Conservation (phyloP, 2,329 filamentous ascomycete genomes). For the Moelleriella libera region DNA sequence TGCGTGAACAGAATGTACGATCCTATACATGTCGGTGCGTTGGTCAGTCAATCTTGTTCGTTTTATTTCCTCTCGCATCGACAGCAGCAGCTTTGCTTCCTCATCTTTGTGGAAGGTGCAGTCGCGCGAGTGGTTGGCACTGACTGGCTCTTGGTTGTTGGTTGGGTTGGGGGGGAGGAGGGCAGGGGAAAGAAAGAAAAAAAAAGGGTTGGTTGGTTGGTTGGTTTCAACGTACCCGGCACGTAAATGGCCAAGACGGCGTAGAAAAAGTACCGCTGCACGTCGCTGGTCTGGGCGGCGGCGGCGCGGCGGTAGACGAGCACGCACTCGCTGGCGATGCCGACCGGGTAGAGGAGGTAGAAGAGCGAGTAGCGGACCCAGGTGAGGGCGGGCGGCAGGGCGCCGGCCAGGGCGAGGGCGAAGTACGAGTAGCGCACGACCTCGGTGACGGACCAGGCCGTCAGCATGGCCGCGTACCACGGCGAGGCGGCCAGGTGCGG, state of each 20-base stretch:
- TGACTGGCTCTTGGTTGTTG: neutral
- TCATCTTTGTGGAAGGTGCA: too few species aligned
- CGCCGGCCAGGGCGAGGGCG: slow-evolving; percentile 51
- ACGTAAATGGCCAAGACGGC: slow-evolving; percentile 61
- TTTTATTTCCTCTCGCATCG: too few species aligned
- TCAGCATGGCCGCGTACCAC: slow-evolving; percentile 63
- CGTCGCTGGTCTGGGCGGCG: slow-evolving; percentile 18
- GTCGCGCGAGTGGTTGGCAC: too few species aligned
- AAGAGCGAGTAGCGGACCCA: slow-evolving; percentile 92
- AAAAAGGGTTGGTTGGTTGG: neutral
- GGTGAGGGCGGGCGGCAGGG: slow-evolving; percentile 50
- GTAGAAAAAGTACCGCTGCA: slow-evolving; percentile 45
- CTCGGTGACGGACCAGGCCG: slow-evolving; percentile 84
- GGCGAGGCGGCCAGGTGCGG: slow-evolving; percentile 46
- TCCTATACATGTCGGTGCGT: slow-evolving; percentile 25
- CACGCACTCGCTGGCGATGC: slow-evolving; percentile 76
- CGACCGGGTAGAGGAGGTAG: slow-evolving; percentile 81
- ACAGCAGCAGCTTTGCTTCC: too few species aligned
- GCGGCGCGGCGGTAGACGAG: slow-evolving; percentile 57
- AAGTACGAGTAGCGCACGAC: slow-evolving; percentile 91
- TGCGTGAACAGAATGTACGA: slow-evolving; percentile 79
- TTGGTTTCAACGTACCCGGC: slow-evolving; percentile 44
- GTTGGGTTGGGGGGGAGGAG: too few species aligned
- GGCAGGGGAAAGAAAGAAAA: neutral
- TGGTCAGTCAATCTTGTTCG: neutral